Conservation (phyloP, 805 yeast genomes). For the Ogataea salicorniae region DNA sequence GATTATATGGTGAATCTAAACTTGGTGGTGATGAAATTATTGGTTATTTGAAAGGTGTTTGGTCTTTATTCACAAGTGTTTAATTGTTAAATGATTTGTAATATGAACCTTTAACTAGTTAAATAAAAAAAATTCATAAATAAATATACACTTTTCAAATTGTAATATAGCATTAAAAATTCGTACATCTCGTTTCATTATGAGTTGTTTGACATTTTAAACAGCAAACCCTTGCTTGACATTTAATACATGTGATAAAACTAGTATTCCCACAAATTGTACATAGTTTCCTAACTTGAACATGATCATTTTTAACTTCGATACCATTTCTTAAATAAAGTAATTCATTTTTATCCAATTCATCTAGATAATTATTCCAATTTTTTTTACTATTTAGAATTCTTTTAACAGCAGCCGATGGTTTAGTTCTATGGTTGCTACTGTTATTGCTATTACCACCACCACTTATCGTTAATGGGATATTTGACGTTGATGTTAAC, state of each 20-base stretch:
- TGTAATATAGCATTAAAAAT: slow-evolving; percentile 16
- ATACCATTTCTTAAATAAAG: slow-evolving; percentile 23
- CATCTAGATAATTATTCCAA: slow-evolving; percentile 38
- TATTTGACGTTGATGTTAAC: background rate
- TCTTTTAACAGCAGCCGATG: slow-evolving; percentile 34
- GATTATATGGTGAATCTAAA: slow-evolving; percentile 73
- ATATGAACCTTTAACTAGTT: background rate
- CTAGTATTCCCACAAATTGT: slow-evolving; percentile 42
- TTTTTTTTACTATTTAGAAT: slow-evolving; percentile 36
- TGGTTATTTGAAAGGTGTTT: slow-evolving; percentile 71
- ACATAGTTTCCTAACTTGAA: slow-evolving; percentile 36
- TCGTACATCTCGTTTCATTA: slow-evolving; percentile 39
- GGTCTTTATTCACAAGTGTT: slow-evolving; percentile 61
- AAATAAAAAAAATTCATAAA: background rate
- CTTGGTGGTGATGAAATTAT: slow-evolving; percentile 79
- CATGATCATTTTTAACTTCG: slow-evolving; percentile 29
- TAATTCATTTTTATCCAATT: slow-evolving; percentile 34
- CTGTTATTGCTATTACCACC: background rate
- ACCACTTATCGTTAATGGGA: too few relatives aligned
- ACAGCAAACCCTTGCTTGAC: slow-evolving; percentile 38
- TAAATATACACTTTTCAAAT: background rate
- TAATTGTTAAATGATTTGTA: slow-evolving; percentile 21
- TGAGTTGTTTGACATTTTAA: slow-evolving; percentile 37
- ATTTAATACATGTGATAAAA: slow-evolving; percentile 36
- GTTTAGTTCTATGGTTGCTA: slow-evolving; percentile 12